These are phyloP conservation scores for Cryptococcus hybrid DNA, from an alignment of 1,284 basidiomycete genomes.

Conservation along the genomic window DNA sequence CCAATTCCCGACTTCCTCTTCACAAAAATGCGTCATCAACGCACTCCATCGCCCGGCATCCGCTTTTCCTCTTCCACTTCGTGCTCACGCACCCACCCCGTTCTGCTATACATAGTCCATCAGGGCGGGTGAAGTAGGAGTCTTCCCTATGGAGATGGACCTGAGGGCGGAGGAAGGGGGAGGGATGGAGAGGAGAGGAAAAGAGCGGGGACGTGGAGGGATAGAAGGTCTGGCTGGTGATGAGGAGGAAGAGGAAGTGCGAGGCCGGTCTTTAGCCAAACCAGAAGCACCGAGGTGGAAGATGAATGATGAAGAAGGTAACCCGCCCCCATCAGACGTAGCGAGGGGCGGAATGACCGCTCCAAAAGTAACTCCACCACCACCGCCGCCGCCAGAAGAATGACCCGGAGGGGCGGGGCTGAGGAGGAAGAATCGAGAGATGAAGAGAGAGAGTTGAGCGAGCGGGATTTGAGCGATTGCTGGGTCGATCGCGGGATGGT, in stretches of 20 bases:
- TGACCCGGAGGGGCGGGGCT: neutral
- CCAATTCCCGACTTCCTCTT: constrained; percentile 41
- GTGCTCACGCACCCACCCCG: constrained; percentile 50
- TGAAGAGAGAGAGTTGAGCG: neutral
- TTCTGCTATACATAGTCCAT: constrained; percentile 51
- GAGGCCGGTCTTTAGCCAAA: constrained; percentile 33
- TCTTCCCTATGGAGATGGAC: constrained; percentile 47
- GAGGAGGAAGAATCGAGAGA: neutral
- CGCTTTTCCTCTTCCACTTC: constrained; percentile 34
- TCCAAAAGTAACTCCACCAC: no score
- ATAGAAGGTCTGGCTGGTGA: constrained; percentile 22
- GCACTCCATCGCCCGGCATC: constrained; percentile 45
- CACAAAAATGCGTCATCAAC: constrained; percentile 49
- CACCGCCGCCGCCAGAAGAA: neutral
- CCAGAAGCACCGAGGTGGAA: constrained; percentile 44
- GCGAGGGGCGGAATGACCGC: no score
- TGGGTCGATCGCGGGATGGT: neutral
- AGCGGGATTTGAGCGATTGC: constrained; percentile 1
- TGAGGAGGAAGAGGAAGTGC: neutral
- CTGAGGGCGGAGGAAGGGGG: constrained; percentile 18
- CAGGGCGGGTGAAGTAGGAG: constrained; percentile 46
- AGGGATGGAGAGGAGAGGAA: constrained; percentile 34
- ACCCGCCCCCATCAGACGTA: neutral
- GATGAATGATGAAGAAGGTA: constrained; percentile 35
- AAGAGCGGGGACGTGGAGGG: constrained; percentile 34